Base-by-base conservation (phyloP, 495 filamentous ascomycete species). In the Aspergillus asperescens region DNA sequence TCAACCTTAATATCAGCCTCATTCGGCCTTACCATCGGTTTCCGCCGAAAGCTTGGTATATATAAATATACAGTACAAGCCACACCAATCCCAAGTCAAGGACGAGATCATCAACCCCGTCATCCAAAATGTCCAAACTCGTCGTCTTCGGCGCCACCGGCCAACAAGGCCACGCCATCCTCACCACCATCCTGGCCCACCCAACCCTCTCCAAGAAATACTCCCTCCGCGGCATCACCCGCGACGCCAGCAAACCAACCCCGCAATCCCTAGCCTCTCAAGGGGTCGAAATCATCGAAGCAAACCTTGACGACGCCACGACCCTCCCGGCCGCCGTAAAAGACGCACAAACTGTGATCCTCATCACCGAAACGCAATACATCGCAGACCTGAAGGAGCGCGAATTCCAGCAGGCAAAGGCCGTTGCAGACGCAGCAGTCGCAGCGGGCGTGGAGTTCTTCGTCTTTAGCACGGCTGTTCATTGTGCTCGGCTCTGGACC, bases 91-190 rank as follows among this genome's bases (percentile, higher is more conserved):
- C n/a, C n/a, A n/a, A n/a, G n/a, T n/a, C n/a, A n/a, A n/a, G n/a
- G n/a, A n/a, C n/a, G n/a, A n/a, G n/a, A n/a, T n/a, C n/a, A n/a
- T n/a, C n/a, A n/a, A n/a, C n/a, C n/a, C n/a, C n/a, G n/a, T n/a
- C n/a, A n/a, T n/a, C n/a, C n/a, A n/a, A n/a, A n/a, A n/a, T n/a
- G n/a, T n/a, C n/a, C n/a, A n/a, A n/a, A n/a, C 65, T 86, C 57
- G 76, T 75, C 27, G 72, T 87, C 25, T 82, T 85, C 54, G 81
- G 81, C 9, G 78, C 80, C 8, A 86, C 84, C 15, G 82, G 84
- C 60, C 66, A 77, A 13, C 83, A 86, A 60, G 84, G 83, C 28
- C 67, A 76, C 27, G 82, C 80, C 4, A 72, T 86, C 34, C 65
- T 84, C 54, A 66, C 73, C 54, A 50, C 57, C 19, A 66, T 86